phyloP scores from a whole-genome alignment of 1,139 yeast genomes.

The Yamadazyma dushanensis region DNA sequence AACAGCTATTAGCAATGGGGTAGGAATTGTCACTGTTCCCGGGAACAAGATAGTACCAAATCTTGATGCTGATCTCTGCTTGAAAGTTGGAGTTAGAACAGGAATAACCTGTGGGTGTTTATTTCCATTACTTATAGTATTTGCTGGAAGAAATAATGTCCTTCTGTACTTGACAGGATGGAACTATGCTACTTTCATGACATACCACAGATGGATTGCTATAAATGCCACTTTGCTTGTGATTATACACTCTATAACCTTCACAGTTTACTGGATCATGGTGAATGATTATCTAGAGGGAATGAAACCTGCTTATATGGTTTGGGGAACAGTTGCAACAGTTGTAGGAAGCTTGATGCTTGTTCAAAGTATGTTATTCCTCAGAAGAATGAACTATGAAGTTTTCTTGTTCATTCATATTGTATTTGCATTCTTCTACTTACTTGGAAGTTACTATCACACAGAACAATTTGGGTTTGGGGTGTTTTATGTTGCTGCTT shows the following conservation, averaged over 20 bases:
- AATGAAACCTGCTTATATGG: conserved; percentile 35
- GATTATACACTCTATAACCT: conserved; percentile 36
- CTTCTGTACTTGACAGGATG: conserved; percentile 51
- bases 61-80: conserved; percentile 23
- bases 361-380: conserved; percentile 24
- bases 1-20: conserved; percentile 38
- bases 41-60: conserved; percentile 22
- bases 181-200: conserved; percentile 52
- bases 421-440: conserved; percentile 20
- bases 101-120: conserved; percentile 52
- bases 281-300: conserved; percentile 18
- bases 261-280: conserved; percentile 20
- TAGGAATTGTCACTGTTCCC: conserved; percentile 19
- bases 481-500: conserved; percentile 14
- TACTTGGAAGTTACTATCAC: conserved; percentile 45
- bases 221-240: conserved; percentile 38
- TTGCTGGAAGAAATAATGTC: conserved; percentile 58
- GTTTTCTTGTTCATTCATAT: conserved; percentile 56
- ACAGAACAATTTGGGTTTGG: conserved; percentile 19
- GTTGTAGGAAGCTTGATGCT: conserved; percentile 21
- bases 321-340: conserved; percentile 25
- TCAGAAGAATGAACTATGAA: conserved; percentile 60
- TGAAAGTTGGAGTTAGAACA: conserved; percentile 46
- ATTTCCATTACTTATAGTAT: conserved; percentile 45
- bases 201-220: conserved; percentile 54